Percentiles rank a stretch among this genome's conserved stretches.
These are phyloP conservation scores for Ogataea populi-albae DNA, from an alignment of 805 yeast genomes.

Conservation along the genomic window DNA sequence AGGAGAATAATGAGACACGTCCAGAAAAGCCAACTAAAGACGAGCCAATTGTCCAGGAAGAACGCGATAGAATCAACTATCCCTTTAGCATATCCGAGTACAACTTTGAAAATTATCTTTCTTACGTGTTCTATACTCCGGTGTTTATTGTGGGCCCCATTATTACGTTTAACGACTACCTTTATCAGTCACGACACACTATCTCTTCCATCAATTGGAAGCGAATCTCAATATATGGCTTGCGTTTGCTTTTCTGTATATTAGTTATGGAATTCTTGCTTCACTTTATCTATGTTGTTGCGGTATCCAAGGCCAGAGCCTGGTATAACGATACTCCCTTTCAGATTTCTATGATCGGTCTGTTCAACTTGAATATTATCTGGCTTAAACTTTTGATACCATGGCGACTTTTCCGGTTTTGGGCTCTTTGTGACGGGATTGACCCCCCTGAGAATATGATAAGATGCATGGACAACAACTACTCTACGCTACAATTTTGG, in stretches of 20 bases:
- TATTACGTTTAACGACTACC: constrained; percentile 85
- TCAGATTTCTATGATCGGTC: constrained; percentile 91
- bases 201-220: constrained; percentile 56
- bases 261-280: constrained; percentile 84
- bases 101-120: constrained; percentile 59
- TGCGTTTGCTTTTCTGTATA: constrained; percentile 69
- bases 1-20: constrained; percentile 10
- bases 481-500: constrained; percentile 94
- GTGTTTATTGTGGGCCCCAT: constrained; percentile 94
- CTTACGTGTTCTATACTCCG: constrained; percentile 83
- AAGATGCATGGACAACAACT: constrained; percentile 92
- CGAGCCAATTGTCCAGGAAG: constrained; percentile 31
- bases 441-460: constrained; percentile 99
- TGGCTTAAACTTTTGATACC: constrained; percentile 94
- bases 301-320: constrained; percentile 83
- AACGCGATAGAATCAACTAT: constrained; percentile 62
- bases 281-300: constrained; percentile 90
- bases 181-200: constrained; percentile 63
- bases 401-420: constrained; percentile 91
- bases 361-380: constrained; percentile 83
- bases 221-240: constrained; percentile 57
- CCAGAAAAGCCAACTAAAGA: constrained; percentile 1
- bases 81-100: constrained; percentile 63
- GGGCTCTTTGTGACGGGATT: constrained; percentile 89
- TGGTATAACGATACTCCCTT: constrained; percentile 90